A percentile compares a stretch with the other conserved stretches of the same genome.
These are phyloP conservation scores for Breviolum minutum DNA, from an alignment of 73 alveolate species.

Conservation along the genomic window DNA sequence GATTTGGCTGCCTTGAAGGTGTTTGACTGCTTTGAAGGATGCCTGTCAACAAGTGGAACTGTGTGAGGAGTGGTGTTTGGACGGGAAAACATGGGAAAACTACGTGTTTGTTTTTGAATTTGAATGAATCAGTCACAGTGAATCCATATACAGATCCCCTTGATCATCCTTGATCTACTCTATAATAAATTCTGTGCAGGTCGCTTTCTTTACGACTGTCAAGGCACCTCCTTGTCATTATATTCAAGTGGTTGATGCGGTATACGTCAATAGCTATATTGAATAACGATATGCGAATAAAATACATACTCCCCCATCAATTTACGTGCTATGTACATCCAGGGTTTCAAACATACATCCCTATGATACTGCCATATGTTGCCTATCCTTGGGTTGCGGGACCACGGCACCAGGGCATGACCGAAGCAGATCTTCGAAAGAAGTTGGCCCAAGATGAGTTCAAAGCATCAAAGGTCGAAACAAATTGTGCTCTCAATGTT, in stretches of 20 bases:
- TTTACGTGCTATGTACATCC: neutral
- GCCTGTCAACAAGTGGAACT: constrained; percentile 62
- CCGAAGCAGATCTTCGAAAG: constrained; percentile 57
- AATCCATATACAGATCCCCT: no score
- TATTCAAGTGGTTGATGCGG: no score
- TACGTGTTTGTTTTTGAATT: neutral
- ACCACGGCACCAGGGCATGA: neutral
- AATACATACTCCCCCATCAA: neutral
- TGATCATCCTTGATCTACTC: no score
- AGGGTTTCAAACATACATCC: neutral
- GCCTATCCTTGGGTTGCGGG: no score
- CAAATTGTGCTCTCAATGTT: neutral
- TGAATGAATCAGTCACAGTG: neutral
- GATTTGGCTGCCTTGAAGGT: neutral
- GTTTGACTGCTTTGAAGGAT: constrained; percentile 63
- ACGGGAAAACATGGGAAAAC: neutral
- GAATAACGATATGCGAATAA: no score
- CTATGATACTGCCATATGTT: no score
- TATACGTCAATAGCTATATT: no score
- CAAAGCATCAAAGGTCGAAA: constrained; percentile 50
- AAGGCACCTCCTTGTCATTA: no score
- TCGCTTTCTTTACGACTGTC: no score
- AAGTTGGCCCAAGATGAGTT: constrained; percentile 65
- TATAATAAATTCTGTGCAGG: no score
- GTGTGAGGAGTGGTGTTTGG: constrained; percentile 3